Percentiles rank a stretch among this genome's conserved stretches.
These are phyloP conservation scores for Patellifolia procumbens DNA, from an alignment of 179 eudicot species.

Conservation along the genomic window DNA sequence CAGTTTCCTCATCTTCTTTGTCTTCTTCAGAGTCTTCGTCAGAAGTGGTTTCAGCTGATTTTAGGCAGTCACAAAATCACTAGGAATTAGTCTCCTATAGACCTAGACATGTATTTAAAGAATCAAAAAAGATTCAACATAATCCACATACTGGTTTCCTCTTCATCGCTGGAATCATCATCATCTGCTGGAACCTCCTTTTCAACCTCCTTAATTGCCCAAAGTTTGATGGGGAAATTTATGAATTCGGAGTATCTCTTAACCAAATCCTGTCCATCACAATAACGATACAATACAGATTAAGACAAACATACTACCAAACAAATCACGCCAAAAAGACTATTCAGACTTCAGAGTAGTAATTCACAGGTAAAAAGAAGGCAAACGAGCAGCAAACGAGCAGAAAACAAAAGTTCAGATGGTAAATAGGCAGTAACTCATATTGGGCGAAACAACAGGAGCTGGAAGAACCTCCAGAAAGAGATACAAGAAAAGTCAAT, in stretches of 20 bases:
- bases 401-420: neutral
- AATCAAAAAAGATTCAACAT: conserved; percentile 14
- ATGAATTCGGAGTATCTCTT: conserved; percentile 91
- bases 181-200: conserved; percentile 98
- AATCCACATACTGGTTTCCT: conserved; percentile 59
- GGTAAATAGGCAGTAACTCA: neutral
- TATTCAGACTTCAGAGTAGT: neutral
- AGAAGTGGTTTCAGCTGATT: conserved; percentile 67
- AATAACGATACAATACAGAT: neutral
- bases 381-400: neutral
- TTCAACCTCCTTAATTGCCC: conserved; percentile 91
- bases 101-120: neutral
- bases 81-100: conserved; percentile 6
- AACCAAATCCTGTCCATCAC: conserved; percentile 70
- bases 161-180: conserved; percentile 82
- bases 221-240: conserved; percentile 87
- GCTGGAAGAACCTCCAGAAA: neutral
- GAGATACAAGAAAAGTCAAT: neutral
- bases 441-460: neutral
- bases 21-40: conserved; percentile 75
- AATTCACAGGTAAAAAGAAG: neutral
- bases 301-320: conserved; percentile 9
- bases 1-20: conserved; percentile 70
- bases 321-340: neutral
- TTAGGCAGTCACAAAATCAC: conserved; percentile 1